Evolutionary conservation across 2,329 filamentous ascomycete genomes (phyloP).

Genomic region (Xylariaceae sp.): DNA sequence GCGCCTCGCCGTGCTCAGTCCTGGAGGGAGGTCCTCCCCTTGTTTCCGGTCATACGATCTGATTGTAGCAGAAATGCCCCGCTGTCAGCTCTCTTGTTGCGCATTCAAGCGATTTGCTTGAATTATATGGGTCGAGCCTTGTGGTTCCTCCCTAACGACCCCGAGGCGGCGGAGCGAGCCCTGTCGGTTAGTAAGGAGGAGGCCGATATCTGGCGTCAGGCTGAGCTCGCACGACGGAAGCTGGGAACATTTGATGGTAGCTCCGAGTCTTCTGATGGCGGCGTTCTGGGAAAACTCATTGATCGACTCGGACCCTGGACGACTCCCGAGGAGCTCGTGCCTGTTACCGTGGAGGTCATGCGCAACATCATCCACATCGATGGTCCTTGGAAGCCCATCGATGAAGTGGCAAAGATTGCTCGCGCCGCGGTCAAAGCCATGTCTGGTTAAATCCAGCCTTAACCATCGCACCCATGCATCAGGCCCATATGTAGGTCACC

Average conservation of each 20-base stretch:
- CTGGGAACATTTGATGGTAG: slow-evolving; percentile 26
- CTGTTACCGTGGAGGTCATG: slow-evolving; percentile 28
- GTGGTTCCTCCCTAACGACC: slow-evolving; percentile 23
- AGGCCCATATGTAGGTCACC: not conserved
- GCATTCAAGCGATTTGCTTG: slow-evolving; percentile 30
- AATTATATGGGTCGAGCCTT: slow-evolving; percentile 24
- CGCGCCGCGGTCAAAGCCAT: slow-evolving; percentile 24
- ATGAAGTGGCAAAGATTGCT: slow-evolving; percentile 25
- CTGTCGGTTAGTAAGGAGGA: slow-evolving; percentile 26
- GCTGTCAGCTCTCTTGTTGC: slow-evolving; percentile 27
- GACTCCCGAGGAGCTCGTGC: slow-evolving; percentile 28
- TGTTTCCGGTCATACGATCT: slow-evolving; percentile 24
- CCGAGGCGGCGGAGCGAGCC: slow-evolving; percentile 22
- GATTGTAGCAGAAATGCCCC: slow-evolving; percentile 25
- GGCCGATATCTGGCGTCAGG: slow-evolving; percentile 28
- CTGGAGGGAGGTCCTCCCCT: slow-evolving; percentile 26
- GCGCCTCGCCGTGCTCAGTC: slow-evolving; percentile 37
- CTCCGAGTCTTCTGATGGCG: slow-evolving; percentile 26
- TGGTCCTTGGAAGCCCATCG: slow-evolving; percentile 27
- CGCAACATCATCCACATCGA: slow-evolving; percentile 26
- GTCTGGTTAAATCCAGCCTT: slow-evolving; percentile 1
- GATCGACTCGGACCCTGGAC: slow-evolving; percentile 33
- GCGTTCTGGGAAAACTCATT: slow-evolving; percentile 30
- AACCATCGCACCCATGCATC: not conserved
- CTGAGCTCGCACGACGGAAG: slow-evolving; percentile 24